A percentile compares a stretch with the other conserved stretches of the same genome.
These are phyloP conservation scores for Phtheirospermum japonicum DNA, from an alignment of 257 asterid genomes.

Conservation along the genomic window DNA sequence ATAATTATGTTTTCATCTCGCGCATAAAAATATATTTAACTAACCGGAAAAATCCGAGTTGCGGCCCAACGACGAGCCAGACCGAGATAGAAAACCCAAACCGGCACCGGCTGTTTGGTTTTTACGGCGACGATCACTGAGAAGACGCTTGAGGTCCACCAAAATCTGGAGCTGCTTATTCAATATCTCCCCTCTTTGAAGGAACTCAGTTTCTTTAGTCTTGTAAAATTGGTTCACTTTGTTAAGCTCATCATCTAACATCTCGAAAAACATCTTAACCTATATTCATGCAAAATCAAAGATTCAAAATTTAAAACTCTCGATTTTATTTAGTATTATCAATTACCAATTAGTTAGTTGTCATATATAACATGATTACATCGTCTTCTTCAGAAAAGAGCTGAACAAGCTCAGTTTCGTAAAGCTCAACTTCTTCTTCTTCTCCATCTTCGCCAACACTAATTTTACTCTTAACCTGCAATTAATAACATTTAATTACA, in stretches of 20 bases:
- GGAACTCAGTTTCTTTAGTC: conserved; percentile 67
- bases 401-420: conserved; percentile 68
- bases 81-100: conserved; percentile 35
- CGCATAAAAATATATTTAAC: neutral
- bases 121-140: conserved; percentile 52
- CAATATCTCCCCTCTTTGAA: conserved; percentile 70
- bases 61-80: conserved; percentile 33
- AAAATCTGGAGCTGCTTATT: conserved; percentile 73
- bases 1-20: neutral
- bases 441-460: conserved; percentile 41
- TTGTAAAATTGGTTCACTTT: conserved; percentile 77
- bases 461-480: conserved; percentile 51
- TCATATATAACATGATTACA: no score
- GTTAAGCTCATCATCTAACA: conserved; percentile 64
- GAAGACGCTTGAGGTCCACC: conserved; percentile 61
- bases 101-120: conserved; percentile 23
- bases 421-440: conserved; percentile 51
- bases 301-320: no score
- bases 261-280: conserved; percentile 65
- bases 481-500: conserved; percentile 5
- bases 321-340: no score
- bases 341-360: no score
- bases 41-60: conserved; percentile 69
- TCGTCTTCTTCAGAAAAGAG: conserved; percentile 84
- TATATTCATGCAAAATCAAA: conserved; percentile 9